Percentiles rank a stretch among this genome's conserved stretches.
Conservation (phyloP, 2,329 filamentous ascomycete genomes). For the Trichoderma sp. region DNA sequence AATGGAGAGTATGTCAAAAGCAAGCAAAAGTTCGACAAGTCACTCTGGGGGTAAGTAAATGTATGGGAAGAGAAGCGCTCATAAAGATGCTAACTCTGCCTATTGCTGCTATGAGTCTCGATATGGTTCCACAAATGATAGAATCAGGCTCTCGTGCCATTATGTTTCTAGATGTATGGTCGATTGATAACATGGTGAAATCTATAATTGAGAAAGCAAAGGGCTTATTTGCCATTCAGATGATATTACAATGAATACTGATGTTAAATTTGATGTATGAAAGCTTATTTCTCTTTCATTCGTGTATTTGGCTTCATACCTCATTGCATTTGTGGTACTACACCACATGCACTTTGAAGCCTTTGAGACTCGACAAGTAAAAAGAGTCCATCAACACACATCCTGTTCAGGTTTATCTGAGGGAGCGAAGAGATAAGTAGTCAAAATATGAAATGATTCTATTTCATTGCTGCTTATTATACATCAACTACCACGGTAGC, state of each 20-base stretch:
- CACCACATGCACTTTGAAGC: no score
- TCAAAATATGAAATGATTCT: background rate
- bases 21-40: constrained; percentile 1
- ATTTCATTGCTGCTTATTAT: background rate
- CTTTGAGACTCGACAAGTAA: background rate
- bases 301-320: background rate
- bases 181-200: background rate
- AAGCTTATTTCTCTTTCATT: no score
- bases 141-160: constrained; percentile 6
- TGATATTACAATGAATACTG: no score
- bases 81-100: background rate
- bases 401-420: background rate
- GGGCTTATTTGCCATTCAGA: background rate
- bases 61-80: background rate
- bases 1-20: constrained; percentile 11
- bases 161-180: constrained; percentile 17
- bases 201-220: background rate
- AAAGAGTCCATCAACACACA: background rate
- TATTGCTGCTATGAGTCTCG: background rate
- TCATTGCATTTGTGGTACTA: background rate
- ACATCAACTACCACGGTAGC: background rate
- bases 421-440: fast-evolving
- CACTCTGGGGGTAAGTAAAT: background rate
- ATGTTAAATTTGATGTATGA: no score
- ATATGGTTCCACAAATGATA: constrained; percentile 5